Conservation (phyloP, 805 yeast species). For the Starmerella bombicola region DNA sequence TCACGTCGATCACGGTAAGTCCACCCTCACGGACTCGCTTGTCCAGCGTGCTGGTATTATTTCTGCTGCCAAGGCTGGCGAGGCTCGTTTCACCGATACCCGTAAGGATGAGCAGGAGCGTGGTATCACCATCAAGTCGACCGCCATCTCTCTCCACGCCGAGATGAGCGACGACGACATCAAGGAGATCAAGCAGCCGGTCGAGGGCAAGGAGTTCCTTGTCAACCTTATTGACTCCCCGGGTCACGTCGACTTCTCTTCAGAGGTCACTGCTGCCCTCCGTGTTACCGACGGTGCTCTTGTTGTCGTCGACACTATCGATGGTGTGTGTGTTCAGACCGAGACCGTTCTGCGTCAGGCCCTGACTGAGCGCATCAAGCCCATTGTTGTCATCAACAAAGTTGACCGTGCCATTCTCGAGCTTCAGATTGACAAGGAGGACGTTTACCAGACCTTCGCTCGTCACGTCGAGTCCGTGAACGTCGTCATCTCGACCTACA, state of each 20-base stretch:
- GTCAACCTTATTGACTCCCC: slow-evolving; percentile 98
- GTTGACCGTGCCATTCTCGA: slow-evolving; percentile 99
- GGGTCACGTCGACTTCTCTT: slow-evolving; percentile 99
- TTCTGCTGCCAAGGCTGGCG: slow-evolving; percentile 99
- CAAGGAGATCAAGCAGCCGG: slow-evolving; percentile 79
- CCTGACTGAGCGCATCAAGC: slow-evolving; percentile 98
- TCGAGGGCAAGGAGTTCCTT: slow-evolving; percentile 87
- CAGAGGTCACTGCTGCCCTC: slow-evolving; percentile 99
- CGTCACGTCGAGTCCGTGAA: slow-evolving; percentile 99
- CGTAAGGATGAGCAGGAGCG: slow-evolving; percentile 99
- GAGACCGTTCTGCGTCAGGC: slow-evolving; percentile 99
- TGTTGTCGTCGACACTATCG: slow-evolving; percentile 97
- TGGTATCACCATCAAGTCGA: slow-evolving; percentile 98
- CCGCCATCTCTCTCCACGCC: slow-evolving; percentile 93
- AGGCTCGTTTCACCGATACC: slow-evolving; percentile 99
- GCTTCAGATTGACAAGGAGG: slow-evolving; percentile 98
- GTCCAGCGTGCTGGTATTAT: slow-evolving; percentile 99
- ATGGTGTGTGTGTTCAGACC: slow-evolving; percentile 99
- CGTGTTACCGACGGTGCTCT: slow-evolving; percentile 99
- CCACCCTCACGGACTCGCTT: slow-evolving; percentile 97
- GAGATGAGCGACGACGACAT: slow-evolving; percentile 75
- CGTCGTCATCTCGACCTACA: slow-evolving; percentile 93
- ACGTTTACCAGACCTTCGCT: slow-evolving; percentile 92
- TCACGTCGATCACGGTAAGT: slow-evolving; percentile 99
- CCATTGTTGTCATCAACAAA: slow-evolving; percentile 96